Conservation (phyloP, 257 asterid genomes). For the Ilex asprella region DNA sequence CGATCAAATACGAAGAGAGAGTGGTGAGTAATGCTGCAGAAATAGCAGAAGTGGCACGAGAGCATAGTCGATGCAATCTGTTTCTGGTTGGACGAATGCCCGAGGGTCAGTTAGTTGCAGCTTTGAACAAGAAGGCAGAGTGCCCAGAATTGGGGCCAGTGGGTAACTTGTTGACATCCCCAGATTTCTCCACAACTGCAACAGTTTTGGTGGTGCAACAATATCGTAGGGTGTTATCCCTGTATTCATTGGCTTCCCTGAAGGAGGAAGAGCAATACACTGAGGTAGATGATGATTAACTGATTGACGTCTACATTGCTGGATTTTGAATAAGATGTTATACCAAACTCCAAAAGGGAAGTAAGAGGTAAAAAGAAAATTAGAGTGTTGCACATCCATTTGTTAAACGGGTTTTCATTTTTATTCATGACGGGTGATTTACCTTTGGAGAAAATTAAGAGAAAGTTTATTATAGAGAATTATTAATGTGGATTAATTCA, state of each 20-base stretch:
- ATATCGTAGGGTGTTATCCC: slow-evolving; percentile 19
- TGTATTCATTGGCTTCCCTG: slow-evolving; percentile 16
- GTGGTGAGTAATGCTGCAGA: slow-evolving; percentile 20
- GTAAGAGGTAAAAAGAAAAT: too few relatives aligned
- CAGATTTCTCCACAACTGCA: slow-evolving; percentile 26
- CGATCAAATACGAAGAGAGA: slow-evolving; percentile 29
- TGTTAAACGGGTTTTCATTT: too few relatives aligned
- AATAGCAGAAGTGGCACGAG: slow-evolving; percentile 14
- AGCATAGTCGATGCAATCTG: slow-evolving; percentile 22
- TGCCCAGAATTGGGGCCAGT: slow-evolving; percentile 38
- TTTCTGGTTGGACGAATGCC: slow-evolving; percentile 39
- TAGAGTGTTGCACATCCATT: too few relatives aligned
- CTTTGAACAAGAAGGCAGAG: slow-evolving; percentile 21
- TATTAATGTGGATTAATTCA: too few relatives aligned
- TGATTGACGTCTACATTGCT: too few relatives aligned
- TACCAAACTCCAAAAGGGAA: too few relatives aligned
- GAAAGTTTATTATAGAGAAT: too few relatives aligned
- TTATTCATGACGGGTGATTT: too few relatives aligned
- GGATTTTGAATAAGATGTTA: too few relatives aligned
- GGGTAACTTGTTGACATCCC: slow-evolving; percentile 26
- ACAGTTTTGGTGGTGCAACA: slow-evolving; percentile 42
- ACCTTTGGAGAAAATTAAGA: too few relatives aligned
- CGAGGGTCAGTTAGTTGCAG: slow-evolving; percentile 28
- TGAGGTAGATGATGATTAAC: not conserved
- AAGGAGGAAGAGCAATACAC: slow-evolving; percentile 11